Percentiles rank a stretch among this genome's conserved stretches.
These are phyloP conservation scores for Peronospora belbahrii DNA, from an alignment of 352 stramenopile genomes.

Conservation along the genomic window DNA sequence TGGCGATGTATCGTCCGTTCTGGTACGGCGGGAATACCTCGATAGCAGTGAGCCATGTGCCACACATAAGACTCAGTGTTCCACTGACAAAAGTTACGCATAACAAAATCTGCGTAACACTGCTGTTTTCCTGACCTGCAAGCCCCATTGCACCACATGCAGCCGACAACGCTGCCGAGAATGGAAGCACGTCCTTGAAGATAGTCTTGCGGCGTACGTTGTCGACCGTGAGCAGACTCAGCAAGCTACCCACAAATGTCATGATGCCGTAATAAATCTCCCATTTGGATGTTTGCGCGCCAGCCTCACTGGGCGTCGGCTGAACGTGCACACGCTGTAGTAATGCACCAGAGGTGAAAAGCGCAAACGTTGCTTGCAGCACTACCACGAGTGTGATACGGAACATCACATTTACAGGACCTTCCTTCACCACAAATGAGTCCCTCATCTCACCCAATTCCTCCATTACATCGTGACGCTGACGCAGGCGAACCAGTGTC, in stretches of 20 bases:
- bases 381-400: conserved; percentile 50
- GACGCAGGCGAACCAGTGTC: conserved; percentile 55
- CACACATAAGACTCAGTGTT: conserved; percentile 63
- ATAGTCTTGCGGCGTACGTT: conserved; percentile 85
- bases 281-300: conserved; percentile 66
- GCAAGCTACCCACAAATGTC: conserved; percentile 53
- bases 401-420: conserved; percentile 62
- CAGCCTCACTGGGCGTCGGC: conserved; percentile 24
- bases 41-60: conserved; percentile 76
- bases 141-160: conserved; percentile 51
- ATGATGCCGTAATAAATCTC: conserved; percentile 72
- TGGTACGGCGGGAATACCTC: conserved; percentile 83
- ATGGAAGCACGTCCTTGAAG: conserved; percentile 80
- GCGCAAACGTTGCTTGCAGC: conserved; percentile 56
- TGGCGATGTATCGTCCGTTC: conserved; percentile 48
- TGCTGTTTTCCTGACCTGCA: conserved; percentile 34
- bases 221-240: conserved; percentile 75
- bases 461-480: conserved; percentile 78
- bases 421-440: conserved; percentile 57
- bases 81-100: conserved; percentile 65
- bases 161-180: conserved; percentile 48
- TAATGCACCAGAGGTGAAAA: conserved; percentile 66
- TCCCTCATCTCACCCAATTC: conserved; percentile 63
- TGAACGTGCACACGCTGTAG: conserved; percentile 63
- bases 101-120: conserved; percentile 56